phyloP scores from a whole-genome alignment of 805 yeast genomes.

The Kodamaea hsintzibuensis region DNA sequence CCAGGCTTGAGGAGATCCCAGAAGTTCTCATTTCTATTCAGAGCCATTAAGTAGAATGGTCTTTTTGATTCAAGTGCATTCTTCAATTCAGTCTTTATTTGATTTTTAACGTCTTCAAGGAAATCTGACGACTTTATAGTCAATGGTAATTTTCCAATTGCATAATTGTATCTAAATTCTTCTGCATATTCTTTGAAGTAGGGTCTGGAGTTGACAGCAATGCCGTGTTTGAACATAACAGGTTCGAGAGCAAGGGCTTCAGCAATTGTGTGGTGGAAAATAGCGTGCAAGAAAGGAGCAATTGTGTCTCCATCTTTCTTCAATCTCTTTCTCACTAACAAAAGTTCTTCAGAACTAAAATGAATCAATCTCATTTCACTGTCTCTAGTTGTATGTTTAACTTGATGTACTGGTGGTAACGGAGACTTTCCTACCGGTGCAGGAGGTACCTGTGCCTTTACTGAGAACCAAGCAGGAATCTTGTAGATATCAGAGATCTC shows the following conservation, averaged over 20 bases:
- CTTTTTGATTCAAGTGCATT: not conserved
- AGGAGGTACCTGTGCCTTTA: not conserved
- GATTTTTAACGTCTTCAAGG: not conserved
- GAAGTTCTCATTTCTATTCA: not conserved
- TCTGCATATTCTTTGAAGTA: not conserved
- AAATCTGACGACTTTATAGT: not conserved
- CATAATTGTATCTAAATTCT: conserved; percentile 1
- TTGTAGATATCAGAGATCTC: not conserved
- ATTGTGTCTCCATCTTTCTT: not conserved
- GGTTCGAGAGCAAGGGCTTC: not conserved
- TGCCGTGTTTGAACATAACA: not conserved
- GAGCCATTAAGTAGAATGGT: not conserved
- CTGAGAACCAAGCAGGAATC: not conserved
- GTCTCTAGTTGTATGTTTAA: not conserved
- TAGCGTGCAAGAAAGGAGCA: conserved; percentile 2
- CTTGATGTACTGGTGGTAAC: not conserved
- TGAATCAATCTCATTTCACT: not conserved
- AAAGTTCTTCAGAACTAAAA: not conserved
- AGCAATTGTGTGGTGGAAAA: not conserved
- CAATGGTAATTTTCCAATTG: not conserved
- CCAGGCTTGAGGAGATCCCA: not conserved
- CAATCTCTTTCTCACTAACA: not conserved
- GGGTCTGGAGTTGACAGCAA: not conserved
- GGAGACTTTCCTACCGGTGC: not conserved
- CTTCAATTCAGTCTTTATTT: not conserved